Evolutionary conservation across 306 rosid species (phyloP), one percentile per base, ranked within the genome.

Genomic region (Lathyrus tuberosus): DNA sequence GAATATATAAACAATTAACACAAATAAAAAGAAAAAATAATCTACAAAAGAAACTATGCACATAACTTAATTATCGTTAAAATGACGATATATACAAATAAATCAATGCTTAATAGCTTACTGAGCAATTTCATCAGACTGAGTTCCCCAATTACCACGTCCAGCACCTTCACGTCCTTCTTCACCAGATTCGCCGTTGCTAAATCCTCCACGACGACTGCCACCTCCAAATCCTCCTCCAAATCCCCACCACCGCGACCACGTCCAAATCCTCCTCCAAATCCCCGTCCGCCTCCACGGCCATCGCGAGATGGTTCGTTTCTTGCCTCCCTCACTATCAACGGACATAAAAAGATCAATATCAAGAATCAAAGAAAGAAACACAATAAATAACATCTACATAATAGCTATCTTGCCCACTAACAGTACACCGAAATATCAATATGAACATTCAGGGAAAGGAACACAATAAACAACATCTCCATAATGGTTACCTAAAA

Each of bases 101-200:
- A 43, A 42, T n/a, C 51, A 53, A 20, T 49, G 14, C 51, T 16
- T 37, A 18, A 35, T 9, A 0, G 31, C 71, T 78, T 87, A 91
- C 97, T 74, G 83, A 44, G 84, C 70, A 87, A 87, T 67, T 54
- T 89, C 99, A 82, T 94, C 95, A 44, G 74, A 8, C 58, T 83
- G 76, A 15, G 90, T 83, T 77, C 97, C 99, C 97, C 99, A 94
- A 80, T 94, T 94, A 10, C 96, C 99, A n/a, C 91, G 88, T 47
- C 99, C 97, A 74, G 92, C 43, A 0, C 99, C 99, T 30, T 89
- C 96, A 2, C 95, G 91, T 54, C 91, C 97, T 0, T 76, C 96
- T 44, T 93, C 96, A 69, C 80, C 86, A 54, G 1, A 88, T 38
- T 93, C 93, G 22, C 89, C 97, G 74, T 85, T 86, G 75, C 81